Conservation (phyloP, 2,329 filamentous ascomycete genomes). For the Raffaelea ambrosiae region DNA sequence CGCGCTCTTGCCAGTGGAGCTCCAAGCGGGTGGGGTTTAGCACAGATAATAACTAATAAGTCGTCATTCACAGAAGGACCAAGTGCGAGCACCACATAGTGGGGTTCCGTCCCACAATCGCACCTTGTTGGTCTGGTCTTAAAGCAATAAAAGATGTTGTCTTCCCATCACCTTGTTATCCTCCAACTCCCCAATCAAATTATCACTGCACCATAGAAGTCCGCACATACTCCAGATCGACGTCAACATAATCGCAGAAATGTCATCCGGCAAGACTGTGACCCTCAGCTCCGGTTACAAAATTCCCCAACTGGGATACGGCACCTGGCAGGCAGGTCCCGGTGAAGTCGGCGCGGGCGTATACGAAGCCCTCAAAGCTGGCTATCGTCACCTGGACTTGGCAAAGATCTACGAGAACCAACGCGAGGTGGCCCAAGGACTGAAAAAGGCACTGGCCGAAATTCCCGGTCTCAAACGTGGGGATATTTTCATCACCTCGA, state of each 20-base stretch:
- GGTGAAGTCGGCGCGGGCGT: slow-evolving; percentile 34
- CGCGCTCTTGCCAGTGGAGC: no score
- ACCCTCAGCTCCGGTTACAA: slow-evolving; percentile 54
- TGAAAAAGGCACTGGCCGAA: slow-evolving; percentile 33
- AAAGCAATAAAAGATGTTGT: no score
- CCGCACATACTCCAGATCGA: no score
- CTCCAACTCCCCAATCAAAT: no score
- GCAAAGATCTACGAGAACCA: slow-evolving; percentile 41
- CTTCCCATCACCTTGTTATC: no score
- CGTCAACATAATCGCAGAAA: slow-evolving; percentile 16
- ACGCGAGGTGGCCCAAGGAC: slow-evolving; percentile 46
- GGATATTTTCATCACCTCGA: slow-evolving; percentile 57
- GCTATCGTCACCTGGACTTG: slow-evolving; percentile 55
- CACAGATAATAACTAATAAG: no score
- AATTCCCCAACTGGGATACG: slow-evolving; percentile 31
- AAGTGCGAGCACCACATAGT: no score
- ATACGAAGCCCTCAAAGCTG: slow-evolving; percentile 55
- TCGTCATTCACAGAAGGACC: no score
- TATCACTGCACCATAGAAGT: no score
- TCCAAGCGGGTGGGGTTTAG: no score
- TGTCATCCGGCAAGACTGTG: slow-evolving; percentile 49
- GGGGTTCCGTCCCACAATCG: no score
- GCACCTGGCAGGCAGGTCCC: slow-evolving; percentile 30
- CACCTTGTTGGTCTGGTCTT: no score
- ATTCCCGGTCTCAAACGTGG: slow-evolving; percentile 43